Evolutionary conservation across 768 basidiomycete species (phyloP).

Genomic region (Tricholoma furcatifolium): DNA sequence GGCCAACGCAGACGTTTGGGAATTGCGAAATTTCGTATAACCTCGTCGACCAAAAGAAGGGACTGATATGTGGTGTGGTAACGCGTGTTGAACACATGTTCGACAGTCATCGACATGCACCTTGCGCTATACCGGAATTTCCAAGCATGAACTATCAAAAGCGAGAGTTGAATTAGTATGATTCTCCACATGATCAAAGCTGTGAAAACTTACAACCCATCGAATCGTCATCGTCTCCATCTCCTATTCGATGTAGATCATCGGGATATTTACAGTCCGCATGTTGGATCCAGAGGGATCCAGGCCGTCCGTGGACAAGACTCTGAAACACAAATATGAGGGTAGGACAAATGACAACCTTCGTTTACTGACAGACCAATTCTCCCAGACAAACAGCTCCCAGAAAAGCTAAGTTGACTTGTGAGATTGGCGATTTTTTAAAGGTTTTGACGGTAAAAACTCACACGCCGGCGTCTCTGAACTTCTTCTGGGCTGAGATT

Average conservation of each 20-base stretch:
- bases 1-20: constrained; percentile 44
- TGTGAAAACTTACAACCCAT: constrained; percentile 39
- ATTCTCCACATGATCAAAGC: neutral
- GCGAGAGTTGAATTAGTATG: neutral
- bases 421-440: neutral
- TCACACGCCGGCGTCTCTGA: constrained; percentile 40
- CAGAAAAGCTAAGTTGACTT: constrained; percentile 40
- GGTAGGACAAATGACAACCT: neutral
- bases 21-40: constrained; percentile 48
- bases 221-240: constrained; percentile 33
- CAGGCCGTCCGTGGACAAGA: constrained; percentile 50
- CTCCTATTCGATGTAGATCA: constrained; percentile 33
- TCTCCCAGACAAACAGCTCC: constrained; percentile 51
- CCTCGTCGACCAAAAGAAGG: constrained; percentile 48
- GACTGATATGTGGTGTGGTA: constrained; percentile 37
- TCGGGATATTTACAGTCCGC: constrained; percentile 53
- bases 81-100: constrained; percentile 39
- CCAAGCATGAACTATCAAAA: constrained; percentile 39
- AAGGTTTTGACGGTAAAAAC: constrained; percentile 1
- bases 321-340: constrained; percentile 26
- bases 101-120: constrained; percentile 42
- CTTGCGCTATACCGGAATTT: constrained; percentile 43
- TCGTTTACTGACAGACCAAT: constrained; percentile 40
- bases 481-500: constrained; percentile 43
- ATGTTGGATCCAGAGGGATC: constrained; percentile 43